phyloP scores from a whole-genome alignment of 2,329 filamentous ascomycete species.

The Fusarium sp. region DNA sequence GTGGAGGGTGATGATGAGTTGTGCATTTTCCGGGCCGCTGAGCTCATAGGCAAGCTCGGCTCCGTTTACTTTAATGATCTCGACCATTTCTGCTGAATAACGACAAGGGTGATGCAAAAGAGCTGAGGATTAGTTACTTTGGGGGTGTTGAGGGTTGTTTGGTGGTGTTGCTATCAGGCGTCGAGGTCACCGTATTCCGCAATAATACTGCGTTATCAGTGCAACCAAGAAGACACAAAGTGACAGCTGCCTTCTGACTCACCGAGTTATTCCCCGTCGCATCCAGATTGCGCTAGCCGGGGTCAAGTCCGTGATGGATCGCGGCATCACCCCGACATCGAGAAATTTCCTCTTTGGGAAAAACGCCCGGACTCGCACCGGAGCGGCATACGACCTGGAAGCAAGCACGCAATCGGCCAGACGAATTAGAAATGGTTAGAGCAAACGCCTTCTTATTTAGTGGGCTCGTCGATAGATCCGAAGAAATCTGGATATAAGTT shows the following conservation, averaged over 20 bases:
- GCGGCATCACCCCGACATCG: neutral
- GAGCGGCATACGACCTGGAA: neutral
- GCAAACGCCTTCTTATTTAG: neutral
- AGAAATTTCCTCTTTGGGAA: conserved; percentile 2
- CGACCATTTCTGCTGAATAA: conserved; percentile 3
- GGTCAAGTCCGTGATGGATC: neutral
- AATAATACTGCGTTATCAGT: neutral
- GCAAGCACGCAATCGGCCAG: conserved; percentile 17
- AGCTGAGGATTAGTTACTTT: neutral
- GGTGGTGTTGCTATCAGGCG: neutral
- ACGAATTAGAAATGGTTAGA: conserved; percentile 5
- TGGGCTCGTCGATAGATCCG: neutral
- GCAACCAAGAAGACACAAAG: neutral
- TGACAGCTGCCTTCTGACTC: neutral
- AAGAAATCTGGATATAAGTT: neutral
- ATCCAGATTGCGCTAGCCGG: neutral
- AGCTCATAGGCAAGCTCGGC: conserved; percentile 28
- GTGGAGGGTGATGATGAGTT: conserved; percentile 33
- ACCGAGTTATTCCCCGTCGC: neutral
- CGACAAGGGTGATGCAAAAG: neutral
- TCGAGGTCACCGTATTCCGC: neutral
- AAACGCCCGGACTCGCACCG: neutral
- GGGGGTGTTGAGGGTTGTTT: neutral
- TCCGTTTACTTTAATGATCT: conserved; percentile 20
- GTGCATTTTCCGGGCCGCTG: conserved; percentile 17